phyloP scores from a whole-genome alignment of 345 rosid species.

The Populus tremula region DNA sequence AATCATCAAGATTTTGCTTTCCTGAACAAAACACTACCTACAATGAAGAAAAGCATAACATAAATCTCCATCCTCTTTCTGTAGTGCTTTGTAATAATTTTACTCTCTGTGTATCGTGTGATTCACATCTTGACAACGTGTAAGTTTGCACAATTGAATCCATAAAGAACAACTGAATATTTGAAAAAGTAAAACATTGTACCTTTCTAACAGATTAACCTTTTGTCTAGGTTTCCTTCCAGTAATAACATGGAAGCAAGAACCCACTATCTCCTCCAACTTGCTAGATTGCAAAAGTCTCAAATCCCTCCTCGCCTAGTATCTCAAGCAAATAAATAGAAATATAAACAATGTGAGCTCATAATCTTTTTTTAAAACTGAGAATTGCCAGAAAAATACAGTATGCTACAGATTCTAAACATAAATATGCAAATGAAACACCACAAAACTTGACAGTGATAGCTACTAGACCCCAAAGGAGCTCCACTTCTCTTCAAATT shows the following conservation, averaged over 20 bases:
- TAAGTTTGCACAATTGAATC: neutral
- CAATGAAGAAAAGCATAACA: neutral
- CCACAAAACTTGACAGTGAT: neutral
- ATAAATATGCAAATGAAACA: neutral
- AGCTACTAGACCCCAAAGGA: neutral
- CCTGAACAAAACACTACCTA: neutral
- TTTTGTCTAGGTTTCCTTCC: constrained; percentile 65
- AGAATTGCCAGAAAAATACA: neutral
- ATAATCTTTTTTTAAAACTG: too few species aligned
- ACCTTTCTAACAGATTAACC: constrained; percentile 81
- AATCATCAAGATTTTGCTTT: neutral
- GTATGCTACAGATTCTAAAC: neutral
- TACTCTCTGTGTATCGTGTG: neutral
- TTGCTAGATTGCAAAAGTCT: constrained; percentile 67
- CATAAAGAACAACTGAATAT: neutral
- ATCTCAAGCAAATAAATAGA: neutral
- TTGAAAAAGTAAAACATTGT: neutral
- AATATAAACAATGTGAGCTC: neutral
- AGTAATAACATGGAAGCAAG: constrained; percentile 66
- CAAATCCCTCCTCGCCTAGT: constrained; percentile 82
- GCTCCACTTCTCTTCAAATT: too few species aligned
- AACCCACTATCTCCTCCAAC: constrained; percentile 52
- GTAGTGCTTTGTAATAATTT: neutral
- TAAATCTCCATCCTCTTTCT: neutral
- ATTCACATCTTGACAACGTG: neutral